Evolutionary conservation across 2,329 filamentous ascomycete species (phyloP), one percentile per base, ranked within the genome.

Genomic region (Xylaria sp.): DNA sequence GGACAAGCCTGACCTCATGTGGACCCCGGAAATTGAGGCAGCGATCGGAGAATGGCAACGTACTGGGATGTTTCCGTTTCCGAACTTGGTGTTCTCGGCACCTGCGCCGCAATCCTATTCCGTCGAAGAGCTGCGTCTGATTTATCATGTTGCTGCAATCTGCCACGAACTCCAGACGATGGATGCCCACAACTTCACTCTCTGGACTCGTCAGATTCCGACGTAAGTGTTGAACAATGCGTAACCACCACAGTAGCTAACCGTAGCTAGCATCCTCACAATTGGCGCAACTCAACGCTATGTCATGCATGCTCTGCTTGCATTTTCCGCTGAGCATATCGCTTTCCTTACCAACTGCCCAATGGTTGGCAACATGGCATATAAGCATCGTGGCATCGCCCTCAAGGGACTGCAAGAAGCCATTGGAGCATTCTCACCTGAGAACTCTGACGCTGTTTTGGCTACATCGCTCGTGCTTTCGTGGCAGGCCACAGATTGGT

Each of bases 401-500:
- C 84, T 98, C 68, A 94, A 92, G 75, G 95, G 95, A 2, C 83
- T 98, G 56, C 93, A 97, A 76, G 92, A 94, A 76, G 93, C 94
- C 32, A 94, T 98, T 73, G 89, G 90, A 53, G 86, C 87, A 21
- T 98, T 98, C 81, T 97, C 92, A 2, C 90, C 89, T 74, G 89
- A 92, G 61, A 97, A 94, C 69, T 95, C 93, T 1, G 95, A 99
- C 81, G 94, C 94, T 51, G 91, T 98, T 70, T 86, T 99, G 63
- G 95, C 94, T 30, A 93, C 94, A 36, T 98, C 95, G 30, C 89
- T 98, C 53, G 88, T 98, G 56, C 86, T 99, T 58, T 97, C 94
- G 45, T 98, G 96, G 94, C 95, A 98, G 83, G 93, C 93, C 64
- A 96, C 91, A 68, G 95, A 98, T 83, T 98, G 94, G 95, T 97